Percentiles rank a stretch among this genome's conserved stretches.
phyloP scores from a whole-genome alignment of 371 early-diverging fungal species.

The Mucor plumbeus region DNA sequence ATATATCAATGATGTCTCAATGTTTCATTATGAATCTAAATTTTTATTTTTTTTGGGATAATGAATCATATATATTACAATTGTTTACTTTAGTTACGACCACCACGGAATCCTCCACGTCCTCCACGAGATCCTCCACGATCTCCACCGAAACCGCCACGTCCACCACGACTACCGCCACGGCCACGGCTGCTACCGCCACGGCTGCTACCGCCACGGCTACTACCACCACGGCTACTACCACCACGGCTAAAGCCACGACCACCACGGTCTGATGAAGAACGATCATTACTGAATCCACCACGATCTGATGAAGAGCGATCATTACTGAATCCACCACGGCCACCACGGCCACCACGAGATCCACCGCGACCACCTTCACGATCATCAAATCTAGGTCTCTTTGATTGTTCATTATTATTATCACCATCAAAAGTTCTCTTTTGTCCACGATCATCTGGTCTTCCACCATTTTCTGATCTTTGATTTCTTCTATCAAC shows the following conservation, averaged over 20 bases:
- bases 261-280: slow-evolving; percentile 54
- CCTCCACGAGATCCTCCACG: slow-evolving; percentile 32
- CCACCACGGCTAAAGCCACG: slow-evolving; percentile 39
- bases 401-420: slow-evolving; percentile 1
- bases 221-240: slow-evolving; percentile 36
- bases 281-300: slow-evolving; percentile 36
- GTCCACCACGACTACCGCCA: slow-evolving; percentile 13
- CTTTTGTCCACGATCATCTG: slow-evolving; percentile 27
- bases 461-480: slow-evolving; percentile 36
- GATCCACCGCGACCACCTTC: slow-evolving; percentile 36
- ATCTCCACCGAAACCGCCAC: background rate
- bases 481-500: slow-evolving; percentile 52
- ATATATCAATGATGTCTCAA: background rate
- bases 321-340: slow-evolving; percentile 18
- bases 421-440: slow-evolving; percentile 16
- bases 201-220: slow-evolving; percentile 45
- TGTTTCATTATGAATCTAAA: background rate
- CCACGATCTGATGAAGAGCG: background rate
- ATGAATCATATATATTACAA: slow-evolving; percentile 1
- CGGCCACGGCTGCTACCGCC: slow-evolving; percentile 36
- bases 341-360: slow-evolving; percentile 27
- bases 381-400: slow-evolving; percentile 27
- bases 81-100: slow-evolving; percentile 18
- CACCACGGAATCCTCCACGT: slow-evolving; percentile 21
- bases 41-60: background rate